phyloP scores from a whole-genome alignment of 2,329 filamentous ascomycete genomes.

The Aspergillus tanneri region DNA sequence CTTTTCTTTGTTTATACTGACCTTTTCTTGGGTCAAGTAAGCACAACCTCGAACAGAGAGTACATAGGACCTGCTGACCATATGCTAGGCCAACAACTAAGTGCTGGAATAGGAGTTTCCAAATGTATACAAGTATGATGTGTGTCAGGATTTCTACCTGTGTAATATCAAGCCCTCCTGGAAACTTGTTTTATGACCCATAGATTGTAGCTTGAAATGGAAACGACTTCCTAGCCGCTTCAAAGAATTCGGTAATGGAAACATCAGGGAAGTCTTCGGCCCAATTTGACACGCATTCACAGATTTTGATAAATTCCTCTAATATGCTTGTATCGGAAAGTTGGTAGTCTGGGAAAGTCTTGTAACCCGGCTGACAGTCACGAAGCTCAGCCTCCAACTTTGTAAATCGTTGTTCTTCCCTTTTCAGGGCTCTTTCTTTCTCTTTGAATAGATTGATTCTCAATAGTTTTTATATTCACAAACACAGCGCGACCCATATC shows the following conservation, averaged over 20 bases:
- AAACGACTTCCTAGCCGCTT: neutral
- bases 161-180: neutral
- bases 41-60: neutral
- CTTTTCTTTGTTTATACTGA: neutral
- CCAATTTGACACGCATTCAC: slow-evolving; percentile 5
- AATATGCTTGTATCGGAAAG: slow-evolving; percentile 2
- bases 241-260: neutral
- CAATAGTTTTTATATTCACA: too few relatives aligned
- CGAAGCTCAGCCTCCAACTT: too few relatives aligned
- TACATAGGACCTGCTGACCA: neutral
- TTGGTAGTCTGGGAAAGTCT: neutral
- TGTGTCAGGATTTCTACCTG: slow-evolving; percentile 1
- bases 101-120: neutral
- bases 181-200: neutral
- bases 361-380: slow-evolving; percentile 3
- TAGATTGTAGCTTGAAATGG: neutral
- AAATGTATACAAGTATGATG: neutral
- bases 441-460: too few relatives aligned
- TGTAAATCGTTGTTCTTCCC: neutral
- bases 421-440: neutral
- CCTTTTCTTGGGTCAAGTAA: slow-evolving; percentile 1
- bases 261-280: slow-evolving; percentile 6
- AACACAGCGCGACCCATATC: too few relatives aligned
- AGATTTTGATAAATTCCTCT: neutral
- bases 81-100: neutral